Evolutionary conservation across 495 filamentous ascomycete genomes (phyloP).

Genomic region (Aspergillus wentii): DNA sequence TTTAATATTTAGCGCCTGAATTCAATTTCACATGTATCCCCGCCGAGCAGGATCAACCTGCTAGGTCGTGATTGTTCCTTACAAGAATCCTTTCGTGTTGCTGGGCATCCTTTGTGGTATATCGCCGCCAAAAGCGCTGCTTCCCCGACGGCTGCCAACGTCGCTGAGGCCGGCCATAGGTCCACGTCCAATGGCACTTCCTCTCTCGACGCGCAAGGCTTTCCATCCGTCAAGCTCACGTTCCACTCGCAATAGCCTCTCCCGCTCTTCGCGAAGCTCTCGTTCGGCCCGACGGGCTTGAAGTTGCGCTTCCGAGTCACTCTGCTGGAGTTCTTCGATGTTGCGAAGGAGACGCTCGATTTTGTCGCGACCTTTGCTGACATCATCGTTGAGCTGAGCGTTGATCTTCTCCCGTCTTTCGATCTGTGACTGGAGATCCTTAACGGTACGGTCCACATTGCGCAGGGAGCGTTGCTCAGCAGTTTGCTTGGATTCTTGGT

Average conservation of each 20-base stretch:
- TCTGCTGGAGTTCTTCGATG: conserved; percentile 89
- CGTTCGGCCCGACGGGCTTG: conserved; percentile 78
- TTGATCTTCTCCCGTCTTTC: conserved; percentile 87
- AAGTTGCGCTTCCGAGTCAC: conserved; percentile 75
- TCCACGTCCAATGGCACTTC: conserved; percentile 28
- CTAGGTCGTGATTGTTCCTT: conserved; percentile 17
- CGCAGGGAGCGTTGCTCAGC: conserved; percentile 81
- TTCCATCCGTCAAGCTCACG: conserved; percentile 88
- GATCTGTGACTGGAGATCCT: conserved; percentile 88
- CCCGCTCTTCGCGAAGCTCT: conserved; percentile 83
- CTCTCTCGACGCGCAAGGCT: conserved; percentile 60
- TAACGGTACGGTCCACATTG: conserved; percentile 91
- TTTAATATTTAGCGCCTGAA: conserved; percentile 12
- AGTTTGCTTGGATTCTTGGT: conserved; percentile 69
- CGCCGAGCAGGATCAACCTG: conserved; percentile 15
- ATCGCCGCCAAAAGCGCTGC: conserved; percentile 33
- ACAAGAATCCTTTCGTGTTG: conserved; percentile 48
- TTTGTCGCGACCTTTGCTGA: conserved; percentile 80
- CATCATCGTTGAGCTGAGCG: conserved; percentile 71
- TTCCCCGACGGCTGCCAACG: conserved; percentile 34
- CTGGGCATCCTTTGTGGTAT: conserved; percentile 41
- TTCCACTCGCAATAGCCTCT: conserved; percentile 77
- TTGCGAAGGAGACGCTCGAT: conserved; percentile 80
- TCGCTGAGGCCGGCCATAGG: conserved; percentile 34
- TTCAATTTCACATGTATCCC: conserved; percentile 2